Evolutionary conservation across 2,329 filamentous ascomycete species (phyloP), one percentile per base, ranked within the genome.

Genomic region (Elsinoe batatas): DNA sequence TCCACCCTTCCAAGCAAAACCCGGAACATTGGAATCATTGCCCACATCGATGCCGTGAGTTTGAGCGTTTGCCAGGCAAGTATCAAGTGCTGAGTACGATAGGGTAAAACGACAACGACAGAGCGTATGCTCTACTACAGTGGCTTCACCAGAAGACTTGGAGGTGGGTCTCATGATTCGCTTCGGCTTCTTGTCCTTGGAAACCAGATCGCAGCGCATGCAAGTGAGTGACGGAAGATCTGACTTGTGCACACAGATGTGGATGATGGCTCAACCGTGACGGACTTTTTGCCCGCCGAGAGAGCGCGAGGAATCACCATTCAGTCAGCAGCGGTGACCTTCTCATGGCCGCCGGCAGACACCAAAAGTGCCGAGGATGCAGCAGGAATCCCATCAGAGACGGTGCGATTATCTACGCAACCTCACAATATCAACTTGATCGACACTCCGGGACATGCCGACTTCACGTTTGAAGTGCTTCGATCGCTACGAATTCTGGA

Each of bases 101-200:
- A 81, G 79, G 93, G 93, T 7, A 98, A 98, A 76, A 98, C 93
- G 1, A 97, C 93, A 0, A 98, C 93, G 0, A 97, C 93, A 3
- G 93, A 98, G 81, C 90, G 93, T 57, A 97, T 97, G 91, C 85
- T 98, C 65, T 97, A 90, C 68, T 95, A 96, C 66, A 94, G 89
- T 68, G 91, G 93, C 49, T 84, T 91, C 59, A 95, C 91, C 8
- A 79, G 88, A 61, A 79, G 91, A 69, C 83, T 96, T 65, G 93
- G 93, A 73, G 77, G 79, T 80, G 74, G 60, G 64, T 47, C 15
- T 26, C 20, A 8, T 37, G 46, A 56, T 53, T 32, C 50, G 18
- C n/a, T 54, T 26, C 11, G 2, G 5, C 18, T 12, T 22, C 26
- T 30, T 8, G 7, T 26, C 18, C 26, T 44, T 44, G 40, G 18